These are phyloP conservation scores for Penicillium sp. DNA, from an alignment of 2,329 filamentous ascomycete genomes.

Conservation along the genomic window DNA sequence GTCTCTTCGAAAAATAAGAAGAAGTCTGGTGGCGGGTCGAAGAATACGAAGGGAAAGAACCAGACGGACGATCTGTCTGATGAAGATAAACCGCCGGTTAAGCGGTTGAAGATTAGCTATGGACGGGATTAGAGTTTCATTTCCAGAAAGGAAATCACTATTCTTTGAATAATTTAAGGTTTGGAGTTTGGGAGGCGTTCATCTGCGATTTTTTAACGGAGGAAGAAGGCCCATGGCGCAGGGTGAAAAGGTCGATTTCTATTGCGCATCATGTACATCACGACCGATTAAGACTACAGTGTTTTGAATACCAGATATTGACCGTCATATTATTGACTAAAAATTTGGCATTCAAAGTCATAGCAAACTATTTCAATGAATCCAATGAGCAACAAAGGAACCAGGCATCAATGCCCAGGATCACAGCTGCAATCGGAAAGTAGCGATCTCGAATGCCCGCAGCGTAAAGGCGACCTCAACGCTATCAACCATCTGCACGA, in stretches of 20 bases:
- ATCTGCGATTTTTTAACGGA: not conserved
- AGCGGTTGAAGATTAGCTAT: constrained; percentile 50
- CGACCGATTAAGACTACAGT: constrained; percentile 2
- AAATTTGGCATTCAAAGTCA: not conserved
- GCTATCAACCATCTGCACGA: constrained; percentile 39
- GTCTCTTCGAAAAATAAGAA: constrained; percentile 45
- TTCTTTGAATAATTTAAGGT: constrained; percentile 1
- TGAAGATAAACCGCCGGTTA: constrained; percentile 41
- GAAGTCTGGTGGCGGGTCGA: constrained; percentile 35
- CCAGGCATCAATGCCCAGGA: not conserved
- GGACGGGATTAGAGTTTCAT: constrained; percentile 36
- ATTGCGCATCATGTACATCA: constrained; percentile 9
- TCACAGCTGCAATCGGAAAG: constrained; percentile 66
- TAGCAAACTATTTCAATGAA: not conserved
- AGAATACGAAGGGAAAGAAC: constrained; percentile 30
- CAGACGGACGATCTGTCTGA: constrained; percentile 35
- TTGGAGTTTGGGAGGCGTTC: constrained; percentile 4
- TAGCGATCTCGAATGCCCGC: constrained; percentile 82
- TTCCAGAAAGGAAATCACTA: not conserved
- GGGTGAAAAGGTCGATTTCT: not conserved
- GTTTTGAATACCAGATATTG: not conserved
- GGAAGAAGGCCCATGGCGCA: not conserved
- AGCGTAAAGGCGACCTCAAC: constrained; percentile 63
- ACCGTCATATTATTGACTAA: not conserved
- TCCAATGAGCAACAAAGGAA: not conserved